Base-by-base conservation (phyloP, 257 asterid species). In the Avicennia marina region DNA sequence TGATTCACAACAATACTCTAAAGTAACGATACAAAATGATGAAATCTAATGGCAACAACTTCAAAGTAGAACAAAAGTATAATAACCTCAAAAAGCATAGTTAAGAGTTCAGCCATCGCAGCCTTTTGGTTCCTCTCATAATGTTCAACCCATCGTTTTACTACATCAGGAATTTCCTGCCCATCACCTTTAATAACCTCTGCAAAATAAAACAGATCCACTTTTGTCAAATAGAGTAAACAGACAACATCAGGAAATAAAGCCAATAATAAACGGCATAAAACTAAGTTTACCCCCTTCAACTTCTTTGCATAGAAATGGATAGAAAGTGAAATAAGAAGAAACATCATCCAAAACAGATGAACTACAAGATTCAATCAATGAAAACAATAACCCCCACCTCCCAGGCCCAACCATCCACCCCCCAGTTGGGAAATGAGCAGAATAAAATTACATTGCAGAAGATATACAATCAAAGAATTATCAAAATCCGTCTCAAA, bases 81-180 rank as follows among this genome's bases (percentile, higher is more conserved):
- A 67, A 63, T 59, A 71, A 93, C 97, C 98, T 89, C 95, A 65
- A 93, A 89, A 13, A 93, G 86, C 95, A 84, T 60, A 25, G 82
- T 70, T 38, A 93, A 71, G 52, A 93, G 89, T 68, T 77, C 94
- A 22, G 84, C 84, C 74, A 75, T 78, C 55, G 95, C 95, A 45
- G 83, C 62, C 62, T 78, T 84, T 66, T 75, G 83, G 77, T 71
- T 73, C 66, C 68, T 75, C 81, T 93, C 97, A 24, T 93, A 93
- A 49, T 56, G 75, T 72, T 86, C 95, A 65, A 84, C 95, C 97
- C 95, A 93, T 59, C 68, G 70, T 71, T 84, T 89, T 43, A 93
- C 95, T 61, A 82, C 86, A 46, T 69, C 74, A 16, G 97, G 94
- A 47, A 93, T 84, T 69, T 70, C 90, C 72, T 87, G 86, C 64